A percentile compares a stretch with the other conserved stretches of the same genome.
Evolutionary conservation across 2,329 filamentous ascomycete species (phyloP).

Genomic region (Stachybotrys chartarum): DNA sequence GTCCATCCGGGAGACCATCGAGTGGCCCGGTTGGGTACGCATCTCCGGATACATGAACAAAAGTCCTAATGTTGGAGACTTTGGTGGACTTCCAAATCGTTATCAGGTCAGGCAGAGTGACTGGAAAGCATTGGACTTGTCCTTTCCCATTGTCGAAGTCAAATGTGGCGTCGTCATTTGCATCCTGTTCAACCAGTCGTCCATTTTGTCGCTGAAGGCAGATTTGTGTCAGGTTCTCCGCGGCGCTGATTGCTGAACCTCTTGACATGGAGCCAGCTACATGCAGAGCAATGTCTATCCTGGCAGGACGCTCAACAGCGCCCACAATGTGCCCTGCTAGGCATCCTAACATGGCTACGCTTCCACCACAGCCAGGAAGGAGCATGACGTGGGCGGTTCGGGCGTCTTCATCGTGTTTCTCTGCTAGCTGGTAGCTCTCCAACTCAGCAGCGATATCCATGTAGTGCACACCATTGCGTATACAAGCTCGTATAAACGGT

Average conservation of each 20-base stretch:
- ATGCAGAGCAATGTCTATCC: slow-evolving; percentile 11
- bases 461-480: slow-evolving; percentile 11
- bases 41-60: slow-evolving; percentile 3
- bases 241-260: slow-evolving; percentile 9
- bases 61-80: slow-evolving; percentile 9
- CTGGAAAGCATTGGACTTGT: slow-evolving; percentile 7
- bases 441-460: slow-evolving; percentile 14
- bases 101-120: slow-evolving; percentile 13
- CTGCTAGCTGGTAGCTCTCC: slow-evolving; percentile 8
- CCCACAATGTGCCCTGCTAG: slow-evolving; percentile 4
- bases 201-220: slow-evolving; percentile 1
- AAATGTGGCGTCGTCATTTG: slow-evolving; percentile 2
- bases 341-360: slow-evolving; percentile 12
- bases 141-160: slow-evolving; percentile 14
- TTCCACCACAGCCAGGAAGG: slow-evolving; percentile 13
- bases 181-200: neutral
- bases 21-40: slow-evolving; percentile 3
- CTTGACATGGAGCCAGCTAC: slow-evolving; percentile 11
- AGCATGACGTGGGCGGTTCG: slow-evolving; percentile 8
- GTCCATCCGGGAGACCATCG: slow-evolving; percentile 8
- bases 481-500: slow-evolving; percentile 10
- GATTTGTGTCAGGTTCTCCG: neutral
- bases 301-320: neutral
- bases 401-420: slow-evolving; percentile 5
- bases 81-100: slow-evolving; percentile 10